Base-by-base conservation (phyloP, 345 rosid genomes). In the Iberis pinnata region DNA sequence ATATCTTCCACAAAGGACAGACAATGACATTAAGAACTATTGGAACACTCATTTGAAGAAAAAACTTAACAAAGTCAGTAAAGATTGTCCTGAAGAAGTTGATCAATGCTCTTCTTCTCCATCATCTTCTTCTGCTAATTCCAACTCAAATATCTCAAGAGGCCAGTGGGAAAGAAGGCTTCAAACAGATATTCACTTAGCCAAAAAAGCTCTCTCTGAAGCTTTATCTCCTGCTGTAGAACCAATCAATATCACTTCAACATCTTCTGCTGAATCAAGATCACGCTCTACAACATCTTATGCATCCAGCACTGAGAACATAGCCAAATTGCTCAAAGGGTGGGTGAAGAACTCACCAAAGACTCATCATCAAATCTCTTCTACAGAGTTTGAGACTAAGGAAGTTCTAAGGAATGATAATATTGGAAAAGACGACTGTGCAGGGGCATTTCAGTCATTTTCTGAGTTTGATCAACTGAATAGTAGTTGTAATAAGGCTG, bases 161-260 rank as follows among this genome's bases (percentile, higher is more conserved):
- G 95, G 90, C 9, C 95, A 80, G 33, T 82, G 90, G 95, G 95
- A 86, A 69, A 80, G 84, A 43, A 63, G 78, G 45, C 80, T 86
- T 8, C 89, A 86, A 58, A 76, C 87, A 9, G 89, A 86, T 50
- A 86, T 82, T 24, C 77, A 80, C 59, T 68, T 61, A 70, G 90
- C 90, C 0, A 78, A 65, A 43, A 77, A 78, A 42, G 90, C 95
- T 27, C 75, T 86, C 3, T 65, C 64, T 22, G 88, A 83, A 20
- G 95, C 90, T 18, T 61, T 86, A 37, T 78, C 82, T 5, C 95
- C 88, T 3, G 73, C 73, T 1, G 68, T 79, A 9, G 32, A 8
- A 64, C 43, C 76, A 56, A 67, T 63, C 0, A 41, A 22, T 29
- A 8, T 22, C 7, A 43, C 25, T 9, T 50, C 60, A 5, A 50